These are phyloP conservation scores for Dichotomopilus funicola DNA, from an alignment of 2,329 filamentous ascomycete species.

Conservation along the genomic window DNA sequence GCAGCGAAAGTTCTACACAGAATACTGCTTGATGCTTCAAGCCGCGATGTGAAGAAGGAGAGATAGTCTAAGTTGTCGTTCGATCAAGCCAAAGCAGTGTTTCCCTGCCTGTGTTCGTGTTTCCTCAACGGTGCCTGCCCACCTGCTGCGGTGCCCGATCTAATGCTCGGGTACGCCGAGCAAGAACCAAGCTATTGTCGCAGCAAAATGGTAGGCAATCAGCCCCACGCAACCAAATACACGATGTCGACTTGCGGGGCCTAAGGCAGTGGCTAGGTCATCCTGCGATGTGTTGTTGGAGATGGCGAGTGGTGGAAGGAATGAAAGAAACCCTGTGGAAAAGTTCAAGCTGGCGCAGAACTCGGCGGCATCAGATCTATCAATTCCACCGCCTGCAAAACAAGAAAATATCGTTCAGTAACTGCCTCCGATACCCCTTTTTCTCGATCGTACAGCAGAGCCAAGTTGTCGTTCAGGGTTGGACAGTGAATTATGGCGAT, in stretches of 20 bases:
- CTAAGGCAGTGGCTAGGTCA: slow-evolving; percentile 8
- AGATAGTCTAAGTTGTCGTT: slow-evolving; percentile 3
- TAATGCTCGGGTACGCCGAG: too few species aligned
- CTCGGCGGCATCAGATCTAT: slow-evolving; percentile 6
- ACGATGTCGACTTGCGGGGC: slow-evolving; percentile 7
- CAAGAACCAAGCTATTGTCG: not conserved
- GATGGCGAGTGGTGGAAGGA: not conserved
- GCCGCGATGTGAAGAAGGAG: not conserved
- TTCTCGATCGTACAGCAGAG: not conserved
- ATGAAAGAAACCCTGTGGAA: not conserved
- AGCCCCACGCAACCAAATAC: not conserved
- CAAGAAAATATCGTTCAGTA: not conserved
- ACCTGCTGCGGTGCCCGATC: too few species aligned
- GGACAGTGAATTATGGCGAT: not conserved
- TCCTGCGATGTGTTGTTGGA: slow-evolving; percentile 15
- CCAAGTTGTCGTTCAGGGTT: slow-evolving; percentile 1
- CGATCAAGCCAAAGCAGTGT: slow-evolving; percentile 1
- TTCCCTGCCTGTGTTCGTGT: not conserved
- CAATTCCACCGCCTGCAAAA: slow-evolving; percentile 5
- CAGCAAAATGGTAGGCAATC: not conserved
- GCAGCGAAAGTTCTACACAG: slow-evolving; percentile 17
- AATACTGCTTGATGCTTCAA: not conserved
- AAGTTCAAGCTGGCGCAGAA: slow-evolving; percentile 1
- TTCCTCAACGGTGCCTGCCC: not conserved
- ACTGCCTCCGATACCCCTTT: not conserved